Conservation (phyloP, 2,329 filamentous ascomycete genomes). For the Diaporthe humulicola region DNA sequence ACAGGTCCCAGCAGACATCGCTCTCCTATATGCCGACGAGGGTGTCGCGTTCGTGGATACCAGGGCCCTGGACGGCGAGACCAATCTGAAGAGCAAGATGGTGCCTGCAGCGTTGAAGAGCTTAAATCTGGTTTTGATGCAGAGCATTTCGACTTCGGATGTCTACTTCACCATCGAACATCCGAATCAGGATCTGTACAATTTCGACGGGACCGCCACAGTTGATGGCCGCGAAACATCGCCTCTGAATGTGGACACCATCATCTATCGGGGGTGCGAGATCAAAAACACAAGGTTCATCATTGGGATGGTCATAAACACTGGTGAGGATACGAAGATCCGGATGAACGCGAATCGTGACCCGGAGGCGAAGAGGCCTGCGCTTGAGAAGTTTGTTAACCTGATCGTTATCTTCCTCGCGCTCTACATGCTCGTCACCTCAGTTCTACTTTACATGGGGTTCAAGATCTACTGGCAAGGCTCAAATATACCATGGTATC, state of each 20-base stretch:
- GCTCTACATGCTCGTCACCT: constrained; percentile 80
- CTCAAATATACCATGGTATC: constrained; percentile 82
- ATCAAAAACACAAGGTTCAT: constrained; percentile 83
- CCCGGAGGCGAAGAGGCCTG: constrained; percentile 81
- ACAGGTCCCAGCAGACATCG: constrained; percentile 84
- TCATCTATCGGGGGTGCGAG: constrained; percentile 88
- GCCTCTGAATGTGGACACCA: constrained; percentile 84
- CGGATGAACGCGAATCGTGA: constrained; percentile 89
- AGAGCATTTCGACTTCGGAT: constrained; percentile 64
- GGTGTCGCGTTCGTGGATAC: constrained; percentile 87
- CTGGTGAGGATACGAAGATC: constrained; percentile 86
- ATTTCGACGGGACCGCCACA: constrained; percentile 78
- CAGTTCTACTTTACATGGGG: constrained; percentile 80
- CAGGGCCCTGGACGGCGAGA: constrained; percentile 87
- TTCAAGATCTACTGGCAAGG: constrained; percentile 84
- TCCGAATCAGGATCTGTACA: constrained; percentile 82
- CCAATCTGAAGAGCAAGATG: constrained; percentile 84
- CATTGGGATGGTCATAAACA: constrained; percentile 87
- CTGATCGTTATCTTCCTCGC: constrained; percentile 84
- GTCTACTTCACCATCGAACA: constrained; percentile 83
- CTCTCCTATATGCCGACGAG: constrained; percentile 82
- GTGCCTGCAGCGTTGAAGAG: constrained; percentile 66
- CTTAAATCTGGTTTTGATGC: constrained; percentile 67
- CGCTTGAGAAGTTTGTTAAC: constrained; percentile 79
- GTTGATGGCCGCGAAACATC: constrained; percentile 71